These are phyloP conservation scores for Tetradesmus obliquus DNA, from an alignment of 139 green algal genomes.

Conservation along the genomic window DNA sequence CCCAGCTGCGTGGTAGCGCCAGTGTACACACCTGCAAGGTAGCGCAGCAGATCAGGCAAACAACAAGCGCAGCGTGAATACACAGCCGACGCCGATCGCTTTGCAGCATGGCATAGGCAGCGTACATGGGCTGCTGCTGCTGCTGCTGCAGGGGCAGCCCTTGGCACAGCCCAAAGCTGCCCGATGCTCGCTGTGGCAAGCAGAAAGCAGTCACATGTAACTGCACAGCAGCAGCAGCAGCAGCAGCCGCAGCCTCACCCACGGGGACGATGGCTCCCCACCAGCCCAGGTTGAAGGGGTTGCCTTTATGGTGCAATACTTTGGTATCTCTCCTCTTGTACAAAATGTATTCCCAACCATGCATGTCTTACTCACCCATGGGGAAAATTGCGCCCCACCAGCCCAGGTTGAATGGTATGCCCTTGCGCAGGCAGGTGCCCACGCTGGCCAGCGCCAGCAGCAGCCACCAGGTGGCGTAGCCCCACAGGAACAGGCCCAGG, in stretches of 20 bases:
- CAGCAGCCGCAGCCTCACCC: neutral
- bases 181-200: too few species aligned
- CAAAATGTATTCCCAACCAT: too few species aligned
- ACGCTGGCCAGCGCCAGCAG: slow-evolving; percentile 27
- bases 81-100: too few species aligned
- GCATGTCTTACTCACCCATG: neutral
- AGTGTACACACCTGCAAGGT: neutral
- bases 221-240: neutral
- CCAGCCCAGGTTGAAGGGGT: slow-evolving; percentile 40
- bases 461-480: slow-evolving; percentile 33
- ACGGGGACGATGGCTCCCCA: slow-evolving; percentile 23
- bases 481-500: slow-evolving; percentile 20
- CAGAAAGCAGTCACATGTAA: too few species aligned
- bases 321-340: too few species aligned
- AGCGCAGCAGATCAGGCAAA: too few species aligned
- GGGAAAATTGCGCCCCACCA: slow-evolving; percentile 35
- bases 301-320: too few species aligned
- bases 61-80: too few species aligned
- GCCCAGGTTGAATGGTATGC: slow-evolving; percentile 38
- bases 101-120: too few species aligned
- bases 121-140: too few species aligned
- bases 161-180: too few species aligned
- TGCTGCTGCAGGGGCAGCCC: too few species aligned
- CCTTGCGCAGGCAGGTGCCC: neutral
- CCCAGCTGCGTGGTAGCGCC: neutral